A percentile compares a stretch with the other conserved stretches of the same genome.
phyloP scores from a whole-genome alignment of 2,329 filamentous ascomycete genomes.

The Diplocarpon mali region DNA sequence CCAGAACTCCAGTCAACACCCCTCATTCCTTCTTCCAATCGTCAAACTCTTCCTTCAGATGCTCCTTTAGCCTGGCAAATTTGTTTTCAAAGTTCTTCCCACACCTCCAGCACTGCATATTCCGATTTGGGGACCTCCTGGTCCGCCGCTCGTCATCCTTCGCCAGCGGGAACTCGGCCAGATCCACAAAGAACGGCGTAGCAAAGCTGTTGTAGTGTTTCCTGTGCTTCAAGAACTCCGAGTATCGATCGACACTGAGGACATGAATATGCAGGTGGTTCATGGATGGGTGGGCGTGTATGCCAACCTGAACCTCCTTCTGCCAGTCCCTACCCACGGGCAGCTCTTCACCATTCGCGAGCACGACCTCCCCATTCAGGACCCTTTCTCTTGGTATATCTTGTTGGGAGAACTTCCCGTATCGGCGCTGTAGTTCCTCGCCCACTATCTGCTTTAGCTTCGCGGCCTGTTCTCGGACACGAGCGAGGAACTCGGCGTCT shows the following conservation, averaged over 20 bases:
- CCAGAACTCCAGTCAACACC: not conserved
- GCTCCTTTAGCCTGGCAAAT: conserved; percentile 63
- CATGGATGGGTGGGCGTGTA: conserved; percentile 88
- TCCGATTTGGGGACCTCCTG: conserved; percentile 48
- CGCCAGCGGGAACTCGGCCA: conserved; percentile 70
- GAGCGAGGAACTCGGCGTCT: conserved; percentile 55
- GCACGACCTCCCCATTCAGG: conserved; percentile 44
- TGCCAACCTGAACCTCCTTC: conserved; percentile 61
- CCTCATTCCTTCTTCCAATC: conserved; percentile 7
- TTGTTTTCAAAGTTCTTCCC: conserved; percentile 59
- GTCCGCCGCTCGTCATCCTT: conserved; percentile 50
- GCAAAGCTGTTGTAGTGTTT: conserved; percentile 92
- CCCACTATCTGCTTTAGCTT: conserved; percentile 57
- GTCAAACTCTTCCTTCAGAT: conserved; percentile 10
- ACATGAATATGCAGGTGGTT: conserved; percentile 85
- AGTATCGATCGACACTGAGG: conserved; percentile 68
- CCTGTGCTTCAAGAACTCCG: conserved; percentile 58
- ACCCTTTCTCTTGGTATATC: conserved; percentile 56
- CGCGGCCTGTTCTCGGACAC: conserved; percentile 48
- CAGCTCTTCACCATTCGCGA: conserved; percentile 37
- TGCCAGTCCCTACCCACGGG: conserved; percentile 71
- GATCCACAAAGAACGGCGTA: conserved; percentile 68
- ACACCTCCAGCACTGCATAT: conserved; percentile 81
- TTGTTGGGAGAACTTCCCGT: conserved; percentile 49
- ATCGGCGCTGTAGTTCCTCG: conserved; percentile 59